A percentile compares a stretch with the other conserved stretches of the same genome.
Evolutionary conservation across 2,329 filamentous ascomycete species (phyloP).

Genomic region (Chrysoporthe puriensis): DNA sequence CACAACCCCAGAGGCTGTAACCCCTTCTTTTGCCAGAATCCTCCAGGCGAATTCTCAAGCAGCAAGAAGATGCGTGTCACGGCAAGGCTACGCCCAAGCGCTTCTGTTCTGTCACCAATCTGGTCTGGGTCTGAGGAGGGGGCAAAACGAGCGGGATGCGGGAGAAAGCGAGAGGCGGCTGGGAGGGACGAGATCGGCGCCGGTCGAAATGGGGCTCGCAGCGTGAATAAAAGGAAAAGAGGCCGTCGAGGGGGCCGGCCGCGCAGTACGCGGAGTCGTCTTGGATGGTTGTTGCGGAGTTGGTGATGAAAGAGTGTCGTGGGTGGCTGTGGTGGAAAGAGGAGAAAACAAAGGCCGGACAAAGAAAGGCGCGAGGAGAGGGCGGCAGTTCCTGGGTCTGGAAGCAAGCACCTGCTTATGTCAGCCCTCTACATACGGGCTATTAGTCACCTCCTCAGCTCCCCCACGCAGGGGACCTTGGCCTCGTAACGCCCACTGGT

Average conservation of each 20-base stretch:
- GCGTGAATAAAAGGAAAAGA: neutral
- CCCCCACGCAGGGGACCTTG: no score
- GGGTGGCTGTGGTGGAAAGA: neutral
- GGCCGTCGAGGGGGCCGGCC: neutral
- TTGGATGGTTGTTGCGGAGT: conserved; percentile 8
- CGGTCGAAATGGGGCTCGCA: neutral
- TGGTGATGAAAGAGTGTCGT: conserved; percentile 13
- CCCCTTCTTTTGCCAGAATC: conserved; percentile 30
- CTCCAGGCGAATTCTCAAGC: conserved; percentile 26
- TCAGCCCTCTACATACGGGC: neutral
- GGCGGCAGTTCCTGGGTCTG: neutral
- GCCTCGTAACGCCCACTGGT: no score
- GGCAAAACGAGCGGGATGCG: neutral
- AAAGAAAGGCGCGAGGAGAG: neutral
- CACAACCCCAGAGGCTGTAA: conserved; percentile 23
- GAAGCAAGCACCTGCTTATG: conserved; percentile 1
- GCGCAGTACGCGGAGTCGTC: neutral
- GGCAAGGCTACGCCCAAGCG: conserved; percentile 3
- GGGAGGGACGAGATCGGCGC: neutral
- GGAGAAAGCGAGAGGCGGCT: neutral
- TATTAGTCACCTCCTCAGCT: conserved; percentile 1
- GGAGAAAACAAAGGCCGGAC: neutral
- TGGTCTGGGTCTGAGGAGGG: neutral
- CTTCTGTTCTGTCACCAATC: conserved; percentile 9
- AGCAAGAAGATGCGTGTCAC: conserved; percentile 21